Evolutionary conservation across 31 red algal genomes (phyloP).

Genomic region (Odonthalia washingtoniensis): DNA sequence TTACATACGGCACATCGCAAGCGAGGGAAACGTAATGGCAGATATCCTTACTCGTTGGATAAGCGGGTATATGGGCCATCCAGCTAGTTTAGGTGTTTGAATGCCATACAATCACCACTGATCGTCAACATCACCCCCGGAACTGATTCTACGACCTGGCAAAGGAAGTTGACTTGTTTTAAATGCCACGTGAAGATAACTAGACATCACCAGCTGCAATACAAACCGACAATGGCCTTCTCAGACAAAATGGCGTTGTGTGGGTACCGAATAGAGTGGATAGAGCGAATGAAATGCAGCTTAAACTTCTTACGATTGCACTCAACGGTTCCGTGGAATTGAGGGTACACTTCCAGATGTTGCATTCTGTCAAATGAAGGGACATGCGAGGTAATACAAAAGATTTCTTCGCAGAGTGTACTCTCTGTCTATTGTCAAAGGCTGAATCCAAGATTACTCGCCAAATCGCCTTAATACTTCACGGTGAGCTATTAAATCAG

Average conservation of each 20-base stretch:
- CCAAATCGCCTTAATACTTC: conserved; percentile 19
- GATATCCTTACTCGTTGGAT: too few relatives aligned
- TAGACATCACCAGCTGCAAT: background rate
- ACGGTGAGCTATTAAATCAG: conserved; percentile 24
- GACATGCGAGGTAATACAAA: background rate
- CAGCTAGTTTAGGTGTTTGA: background rate
- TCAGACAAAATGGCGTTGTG: background rate
- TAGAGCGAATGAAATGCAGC: background rate
- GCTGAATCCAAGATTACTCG: conserved; percentile 44
- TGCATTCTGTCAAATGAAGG: background rate
- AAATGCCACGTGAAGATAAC: background rate
- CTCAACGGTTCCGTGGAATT: background rate
- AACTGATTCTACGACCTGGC: background rate
- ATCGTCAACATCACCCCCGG: background rate
- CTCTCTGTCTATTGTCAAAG: conserved; percentile 26
- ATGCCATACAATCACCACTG: background rate
- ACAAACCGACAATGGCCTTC: background rate
- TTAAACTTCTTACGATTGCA: conserved; percentile 8
- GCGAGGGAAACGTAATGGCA: background rate
- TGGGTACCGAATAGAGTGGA: background rate
- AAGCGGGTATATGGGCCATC: background rate
- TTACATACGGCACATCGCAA: conserved; percentile 12
- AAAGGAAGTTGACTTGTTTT: background rate
- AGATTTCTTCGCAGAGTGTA: conserved; percentile 8
- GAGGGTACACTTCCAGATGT: background rate